Percentiles rank a stretch among this genome's conserved stretches.
These are phyloP conservation scores for Senna siamea DNA, from an alignment of 306 rosid species.

Conservation along the genomic window DNA sequence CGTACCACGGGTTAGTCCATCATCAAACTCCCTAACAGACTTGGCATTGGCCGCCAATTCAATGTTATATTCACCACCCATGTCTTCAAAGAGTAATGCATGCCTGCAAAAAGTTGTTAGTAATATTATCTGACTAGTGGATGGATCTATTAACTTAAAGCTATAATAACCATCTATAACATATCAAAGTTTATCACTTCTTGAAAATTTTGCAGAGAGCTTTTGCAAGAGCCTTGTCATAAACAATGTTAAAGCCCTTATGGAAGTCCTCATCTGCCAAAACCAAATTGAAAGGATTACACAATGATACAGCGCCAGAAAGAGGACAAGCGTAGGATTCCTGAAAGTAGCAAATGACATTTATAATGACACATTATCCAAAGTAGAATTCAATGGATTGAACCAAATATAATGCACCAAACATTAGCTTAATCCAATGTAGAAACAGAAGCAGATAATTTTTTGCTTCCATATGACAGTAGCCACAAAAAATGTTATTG, in stretches of 20 bases:
- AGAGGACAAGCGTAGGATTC: conserved; percentile 66
- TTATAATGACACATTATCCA: conserved; percentile 27
- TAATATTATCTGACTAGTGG: conserved; percentile 7
- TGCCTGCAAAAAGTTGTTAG: conserved; percentile 57
- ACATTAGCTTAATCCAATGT: conserved; percentile 2
- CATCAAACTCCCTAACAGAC: conserved; percentile 85
- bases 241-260: conserved; percentile 83
- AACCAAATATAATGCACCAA: conserved; percentile 21
- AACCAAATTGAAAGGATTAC: conserved; percentile 94
- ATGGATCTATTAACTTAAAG: conserved; percentile 26
- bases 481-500: not conserved
- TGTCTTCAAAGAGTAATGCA: conserved; percentile 76
- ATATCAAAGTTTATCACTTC: conserved; percentile 57
- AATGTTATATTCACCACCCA: conserved; percentile 72
- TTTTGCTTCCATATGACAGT: not conserved
- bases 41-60: conserved; percentile 73
- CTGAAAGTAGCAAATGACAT: conserved; percentile 55
- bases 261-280: conserved; percentile 86
- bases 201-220: conserved; percentile 70
- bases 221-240: conserved; percentile 77
- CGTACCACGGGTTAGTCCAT: conserved; percentile 89
- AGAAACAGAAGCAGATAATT: conserved; percentile 13
- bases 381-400: conserved; percentile 13
- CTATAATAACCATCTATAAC: conserved; percentile 17
- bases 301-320: conserved; percentile 95